These are phyloP conservation scores for Gamarada debralockiae DNA, from an alignment of 495 filamentous ascomycete species.

Conservation along the genomic window DNA sequence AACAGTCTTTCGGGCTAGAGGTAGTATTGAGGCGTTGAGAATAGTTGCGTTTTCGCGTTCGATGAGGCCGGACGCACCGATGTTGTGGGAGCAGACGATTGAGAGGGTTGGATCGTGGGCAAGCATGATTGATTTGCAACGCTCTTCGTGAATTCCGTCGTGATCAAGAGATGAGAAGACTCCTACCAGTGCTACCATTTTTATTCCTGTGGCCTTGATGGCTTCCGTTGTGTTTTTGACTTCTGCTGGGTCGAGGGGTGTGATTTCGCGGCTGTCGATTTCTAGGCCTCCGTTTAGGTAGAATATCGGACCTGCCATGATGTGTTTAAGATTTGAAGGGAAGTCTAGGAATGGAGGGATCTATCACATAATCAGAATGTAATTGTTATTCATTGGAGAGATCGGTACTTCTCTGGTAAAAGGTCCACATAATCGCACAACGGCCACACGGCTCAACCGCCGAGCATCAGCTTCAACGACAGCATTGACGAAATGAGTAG, in stretches of 20 bases:
- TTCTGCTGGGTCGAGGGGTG: conserved; percentile 40
- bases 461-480: conserved; percentile 37
- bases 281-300: conserved; percentile 33
- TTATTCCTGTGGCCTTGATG: conserved; percentile 40
- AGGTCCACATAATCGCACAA: conserved; percentile 39
- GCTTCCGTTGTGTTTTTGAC: conserved; percentile 34
- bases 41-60: conserved; percentile 54
- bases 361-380: too few relatives aligned
- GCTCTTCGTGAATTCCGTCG: conserved; percentile 39
- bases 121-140: conserved; percentile 24
- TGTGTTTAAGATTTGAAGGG: conserved; percentile 37
- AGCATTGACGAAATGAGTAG: conserved; percentile 43
- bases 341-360: conserved; percentile 49
- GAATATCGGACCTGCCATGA: conserved; percentile 43
- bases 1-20: conserved; percentile 44
- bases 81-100: conserved; percentile 43
- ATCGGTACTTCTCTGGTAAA: conserved; percentile 41
- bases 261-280: conserved; percentile 42
- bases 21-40: conserved; percentile 48
- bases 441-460: conserved; percentile 38
- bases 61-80: conserved; percentile 43
- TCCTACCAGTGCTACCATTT: conserved; percentile 49
- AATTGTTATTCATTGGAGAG: too few relatives aligned
- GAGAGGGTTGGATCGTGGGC: conserved; percentile 37
- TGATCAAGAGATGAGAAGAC: conserved; percentile 54